Evolutionary conservation across 176 grass and related monocot species (phyloP), one percentile per base, ranked within the genome.

Genomic region (Aegilops speltoides): DNA sequence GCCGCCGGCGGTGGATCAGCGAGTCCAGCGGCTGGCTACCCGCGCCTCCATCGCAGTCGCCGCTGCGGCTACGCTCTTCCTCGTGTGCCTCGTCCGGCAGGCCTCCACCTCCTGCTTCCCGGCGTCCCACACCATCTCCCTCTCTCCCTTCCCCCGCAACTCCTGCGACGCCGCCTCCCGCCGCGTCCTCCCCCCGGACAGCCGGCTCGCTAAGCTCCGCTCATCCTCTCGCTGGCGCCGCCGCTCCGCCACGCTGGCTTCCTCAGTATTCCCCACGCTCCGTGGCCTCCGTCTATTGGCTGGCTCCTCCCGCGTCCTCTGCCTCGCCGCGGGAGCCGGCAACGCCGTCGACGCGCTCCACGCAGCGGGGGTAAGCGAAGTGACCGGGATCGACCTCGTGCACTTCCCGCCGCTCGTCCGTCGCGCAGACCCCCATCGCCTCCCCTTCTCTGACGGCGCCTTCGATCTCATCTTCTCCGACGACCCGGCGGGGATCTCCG

Each of bases 81-180:
- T 98, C 67, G 3, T 95, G 1, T 31, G 77, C 68, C 84, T 92
- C 80, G 36, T 94, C 81, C 84, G 56, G 78, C 38, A 84, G 37
- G 76, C 69, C 34, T 93, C 91, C 78, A n/a, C 50, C 38, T 59
- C 81, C 79, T 89, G 85, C 82, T 85, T 81, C 77, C 10, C 77
- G 12, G 57, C 57, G 48, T 19, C 83, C 22, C 23, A 32, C 60
- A 82, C 83, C n/a, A 79, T 82, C 75, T 25, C 90, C 69, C 54
- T 52, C 16, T 41, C 38, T 33, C 77, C 52, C 3, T 91, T 86
- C 75, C 96, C 88, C 15, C 65, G 54, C 81, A 90, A 84, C 56
- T 94, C 96, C 25, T 98, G 96, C 90, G 96, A 95, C 4, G 88
- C 88, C 59, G 88, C 92, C 67, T 85, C 93, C 57, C 93, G 96